Evolutionary conservation across 2,329 filamentous ascomycete species (phyloP), one percentile per base, ranked within the genome.

Genomic region (Trichoderma sp.): DNA sequence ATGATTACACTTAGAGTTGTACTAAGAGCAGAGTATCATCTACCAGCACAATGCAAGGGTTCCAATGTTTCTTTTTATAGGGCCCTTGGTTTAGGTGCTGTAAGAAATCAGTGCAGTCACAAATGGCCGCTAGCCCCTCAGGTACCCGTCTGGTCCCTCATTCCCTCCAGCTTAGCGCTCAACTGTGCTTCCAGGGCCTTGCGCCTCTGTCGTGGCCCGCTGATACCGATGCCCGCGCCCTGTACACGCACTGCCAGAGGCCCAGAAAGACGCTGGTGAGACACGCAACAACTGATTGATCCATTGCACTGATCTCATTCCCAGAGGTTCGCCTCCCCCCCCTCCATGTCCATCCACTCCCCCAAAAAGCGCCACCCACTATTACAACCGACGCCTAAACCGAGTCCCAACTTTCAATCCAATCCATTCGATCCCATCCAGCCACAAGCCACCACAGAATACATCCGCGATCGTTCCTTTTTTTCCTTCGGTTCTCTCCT

Each of bases 391-490:
- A 36, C 23, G 28, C 34, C 55, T 17, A 47, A 68, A 47, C 13
- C 36, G 34, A 36, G 34, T 36, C 34, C 34, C 34, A 36, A 36
- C 34, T 36, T 36, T 36, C 36, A 58, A 58, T 58, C 50, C 43
- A 47, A n/a, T 59, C 15, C 36, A 39, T 39, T 39, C 39, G 32
- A 59, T 23, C 65, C 39, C 23, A 59, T 23, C 65, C 17, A 50
- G 43, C 65, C 65, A 68, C 65, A 68, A 68, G 65, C 65, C 65
- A 68, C 65, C 65, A 59, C 26, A 32, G 26, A 68, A 59, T 34
- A 61, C 53, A 68, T 50, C 26, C 66, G 66, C 30, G 55, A 68
- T 68, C 66, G 66, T 61, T 61, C 55, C 66, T 68, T 68, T 68
- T 68, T 23, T 61, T 36, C n/a, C 20, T 34, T 15, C 62, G n/a